Evolutionary conservation across 2,329 filamentous ascomycete genomes (phyloP), one percentile per base, ranked within the genome.

Genomic region (Raffaelea deltoideospora): DNA sequence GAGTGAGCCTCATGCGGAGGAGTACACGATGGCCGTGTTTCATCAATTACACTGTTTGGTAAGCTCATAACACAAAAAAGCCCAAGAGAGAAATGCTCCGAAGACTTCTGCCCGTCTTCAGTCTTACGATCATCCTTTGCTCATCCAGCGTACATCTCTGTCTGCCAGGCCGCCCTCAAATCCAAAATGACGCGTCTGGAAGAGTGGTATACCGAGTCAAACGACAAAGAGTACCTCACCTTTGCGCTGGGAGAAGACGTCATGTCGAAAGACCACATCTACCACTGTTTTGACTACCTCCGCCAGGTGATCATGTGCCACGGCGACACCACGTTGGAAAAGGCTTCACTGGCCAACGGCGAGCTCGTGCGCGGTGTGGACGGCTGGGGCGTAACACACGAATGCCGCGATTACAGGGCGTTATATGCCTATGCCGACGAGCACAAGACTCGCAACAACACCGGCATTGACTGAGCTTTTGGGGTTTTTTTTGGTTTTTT

Each of bases 221-320:
- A 29, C 37, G 44, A 46, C 23, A 44, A 46, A 31, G 42, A 46
- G 30, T 46, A 46, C 35, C 31, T 46, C 3, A 31, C n/a, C 8
- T 46, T 44, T 24, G 42, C 40, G 11, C 31, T 46, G 14, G 33
- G 37, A 21, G 37, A 46, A 11, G 38, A 43, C 27, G 37, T 40
- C 11, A 34, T 46, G 11, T 19, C 38, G 14, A 42, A 41, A 23
- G 23, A 43, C 6, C 45, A 47, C 29, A 40, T 47, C 15, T 41
- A 43, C 32, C 45, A 47, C 37, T 47, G 45, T 29, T 43, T 47
- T 28, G 45, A 47, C 21, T 47, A 47, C 22, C 28, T 47, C 15
- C 38, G 45, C 1, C 45, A 47, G 31, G 30, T 38, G 6, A 43
- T 47, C 32, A 34, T 44, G 29, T 47, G 45, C 31, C 33, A 38